phyloP scores from a whole-genome alignment of 2,329 filamentous ascomycete genomes.

The Coniochaeta hoffmannii region DNA sequence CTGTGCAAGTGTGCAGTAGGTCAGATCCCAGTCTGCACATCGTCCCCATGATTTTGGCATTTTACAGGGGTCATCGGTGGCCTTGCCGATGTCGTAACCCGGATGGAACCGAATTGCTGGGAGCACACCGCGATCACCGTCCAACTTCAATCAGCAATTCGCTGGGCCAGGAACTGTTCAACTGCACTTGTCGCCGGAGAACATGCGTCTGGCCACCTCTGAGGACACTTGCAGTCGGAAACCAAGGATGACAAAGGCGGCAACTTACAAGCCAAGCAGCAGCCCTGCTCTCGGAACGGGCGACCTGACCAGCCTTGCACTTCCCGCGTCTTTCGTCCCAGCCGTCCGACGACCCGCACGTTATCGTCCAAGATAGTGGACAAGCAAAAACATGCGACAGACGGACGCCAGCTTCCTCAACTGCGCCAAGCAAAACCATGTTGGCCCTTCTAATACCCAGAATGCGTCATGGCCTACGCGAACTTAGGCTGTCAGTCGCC shows the following conservation, averaged over 20 bases:
- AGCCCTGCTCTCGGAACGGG: too few species aligned
- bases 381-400: too few species aligned
- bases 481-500: not conserved
- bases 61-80: not conserved
- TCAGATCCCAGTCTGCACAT: not conserved
- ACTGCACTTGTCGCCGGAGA: too few species aligned
- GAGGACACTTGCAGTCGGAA: too few species aligned
- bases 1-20: not conserved
- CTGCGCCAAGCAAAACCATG: not conserved
- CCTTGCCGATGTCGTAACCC: conserved; percentile 14
- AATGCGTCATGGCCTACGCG: not conserved
- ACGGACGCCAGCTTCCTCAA: not conserved
- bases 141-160: too few species aligned
- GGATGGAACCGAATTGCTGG: too few species aligned
- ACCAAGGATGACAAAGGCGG: too few species aligned
- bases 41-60: not conserved
- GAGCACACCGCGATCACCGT: too few species aligned
- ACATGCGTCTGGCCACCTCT: too few species aligned
- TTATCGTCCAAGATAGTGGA: not conserved
- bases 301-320: not conserved
- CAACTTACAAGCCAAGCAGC: too few species aligned
- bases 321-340: not conserved
- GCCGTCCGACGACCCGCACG: not conserved
- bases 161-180: not conserved
- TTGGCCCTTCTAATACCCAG: not conserved